phyloP scores from a whole-genome alignment of 2,329 filamentous ascomycete species.

The Capronia epimyces region DNA sequence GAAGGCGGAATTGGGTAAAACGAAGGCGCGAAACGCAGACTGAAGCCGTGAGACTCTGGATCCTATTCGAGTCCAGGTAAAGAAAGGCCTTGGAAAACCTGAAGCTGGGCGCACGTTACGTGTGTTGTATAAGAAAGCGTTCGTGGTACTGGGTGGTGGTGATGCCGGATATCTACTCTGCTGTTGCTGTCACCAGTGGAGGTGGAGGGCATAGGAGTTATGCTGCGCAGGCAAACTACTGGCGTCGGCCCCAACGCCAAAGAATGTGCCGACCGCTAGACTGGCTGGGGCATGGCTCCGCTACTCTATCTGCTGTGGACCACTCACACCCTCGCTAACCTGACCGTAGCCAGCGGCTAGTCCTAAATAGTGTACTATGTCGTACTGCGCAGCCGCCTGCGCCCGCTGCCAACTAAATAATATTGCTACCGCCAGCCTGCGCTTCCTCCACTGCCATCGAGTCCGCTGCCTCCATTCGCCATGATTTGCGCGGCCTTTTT shows the following conservation, averaged over 20 bases:
- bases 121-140: not conserved
- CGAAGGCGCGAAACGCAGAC: not conserved
- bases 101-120: not conserved
- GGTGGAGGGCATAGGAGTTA: not conserved
- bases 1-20: too few relatives aligned
- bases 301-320: not conserved
- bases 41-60: too few relatives aligned
- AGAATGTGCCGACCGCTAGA: not conserved
- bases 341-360: not conserved
- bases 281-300: not conserved
- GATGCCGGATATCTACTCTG: not conserved
- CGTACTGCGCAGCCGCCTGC: not conserved
- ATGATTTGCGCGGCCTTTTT: too few relatives aligned
- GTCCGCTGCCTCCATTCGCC: not conserved
- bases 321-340: not conserved
- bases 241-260: slow-evolving; percentile 1
- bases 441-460: not conserved
- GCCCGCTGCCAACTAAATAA: not conserved
- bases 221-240: not conserved
- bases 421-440: not conserved
- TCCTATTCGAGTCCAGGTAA: not conserved
- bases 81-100: not conserved
- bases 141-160: not conserved
- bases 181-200: not conserved
- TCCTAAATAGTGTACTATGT: not conserved